Evolutionary conservation across 1,139 yeast species (phyloP).

Genomic region (Candida sanyaensis): DNA sequence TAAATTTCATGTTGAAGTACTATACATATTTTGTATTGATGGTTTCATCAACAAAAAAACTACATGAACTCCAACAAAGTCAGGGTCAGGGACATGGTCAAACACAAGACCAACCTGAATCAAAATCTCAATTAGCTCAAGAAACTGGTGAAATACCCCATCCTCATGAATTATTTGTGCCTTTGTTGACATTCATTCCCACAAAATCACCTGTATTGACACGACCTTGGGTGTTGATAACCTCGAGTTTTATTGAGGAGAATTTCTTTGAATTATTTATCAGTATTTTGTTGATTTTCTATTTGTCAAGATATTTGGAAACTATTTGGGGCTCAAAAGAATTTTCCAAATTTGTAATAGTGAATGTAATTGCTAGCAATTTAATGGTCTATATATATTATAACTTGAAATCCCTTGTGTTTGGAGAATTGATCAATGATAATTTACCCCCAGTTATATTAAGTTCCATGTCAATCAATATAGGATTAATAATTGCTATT

Average conservation of each 20-base stretch:
- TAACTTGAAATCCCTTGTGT: constrained; percentile 30
- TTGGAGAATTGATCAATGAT: constrained; percentile 21
- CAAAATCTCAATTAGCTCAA: constrained; percentile 22
- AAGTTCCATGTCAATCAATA: constrained; percentile 38
- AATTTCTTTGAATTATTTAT: constrained; percentile 29
- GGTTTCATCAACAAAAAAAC: constrained; percentile 30
- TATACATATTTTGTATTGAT: constrained; percentile 34
- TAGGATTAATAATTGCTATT: constrained; percentile 45
- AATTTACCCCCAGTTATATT: constrained; percentile 42
- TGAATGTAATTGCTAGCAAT: constrained; percentile 32
- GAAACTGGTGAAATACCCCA: constrained; percentile 41
- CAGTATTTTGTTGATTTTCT: constrained; percentile 30
- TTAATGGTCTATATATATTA: constrained; percentile 36
- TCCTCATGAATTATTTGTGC: constrained; percentile 44
- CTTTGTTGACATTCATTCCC: constrained; percentile 42
- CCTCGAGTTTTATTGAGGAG: constrained; percentile 38
- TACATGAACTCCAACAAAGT: neutral
- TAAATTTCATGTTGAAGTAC: constrained; percentile 31
- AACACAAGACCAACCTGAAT: constrained; percentile 7
- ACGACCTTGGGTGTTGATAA: constrained; percentile 42
- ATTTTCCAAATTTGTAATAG: constrained; percentile 28
- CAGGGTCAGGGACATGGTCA: neutral
- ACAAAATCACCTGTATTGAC: constrained; percentile 36
- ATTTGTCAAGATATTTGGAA: constrained; percentile 40
- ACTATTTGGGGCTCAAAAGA: constrained; percentile 40